Conservation (phyloP, 441 rosid genomes). For the Populus hybrid region DNA sequence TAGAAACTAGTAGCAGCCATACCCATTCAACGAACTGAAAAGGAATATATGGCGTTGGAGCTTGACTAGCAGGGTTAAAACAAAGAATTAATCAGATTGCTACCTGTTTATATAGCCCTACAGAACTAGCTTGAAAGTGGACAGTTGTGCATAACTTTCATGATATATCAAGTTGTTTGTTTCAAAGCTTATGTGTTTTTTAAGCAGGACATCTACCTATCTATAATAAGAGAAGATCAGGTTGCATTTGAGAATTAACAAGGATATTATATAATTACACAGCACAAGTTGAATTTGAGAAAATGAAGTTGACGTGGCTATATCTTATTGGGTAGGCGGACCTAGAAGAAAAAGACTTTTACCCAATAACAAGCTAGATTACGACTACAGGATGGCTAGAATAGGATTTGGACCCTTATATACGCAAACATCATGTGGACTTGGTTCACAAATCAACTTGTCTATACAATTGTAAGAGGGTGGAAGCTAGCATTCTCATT, state of each 20-base stretch:
- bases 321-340: background rate
- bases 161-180: background rate
- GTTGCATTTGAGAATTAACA: background rate
- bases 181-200: too few relatives aligned
- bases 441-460: background rate
- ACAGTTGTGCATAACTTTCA: background rate
- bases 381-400: background rate
- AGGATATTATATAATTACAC: background rate
- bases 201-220: background rate
- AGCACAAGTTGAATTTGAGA: background rate
- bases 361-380: too few relatives aligned
- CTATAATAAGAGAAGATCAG: background rate
- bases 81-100: background rate
- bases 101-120: too few relatives aligned
- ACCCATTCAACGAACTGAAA: background rate
- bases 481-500: background rate
- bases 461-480: background rate
- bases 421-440: background rate
- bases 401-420: background rate
- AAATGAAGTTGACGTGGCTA: background rate
- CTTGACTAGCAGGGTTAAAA: background rate
- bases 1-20: background rate
- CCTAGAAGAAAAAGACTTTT: background rate
- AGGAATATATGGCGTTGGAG: background rate
- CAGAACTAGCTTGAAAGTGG: background rate